These are phyloP conservation scores for Microbotryum scabiosae DNA, from an alignment of 1,284 basidiomycete species.

Conservation along the genomic window DNA sequence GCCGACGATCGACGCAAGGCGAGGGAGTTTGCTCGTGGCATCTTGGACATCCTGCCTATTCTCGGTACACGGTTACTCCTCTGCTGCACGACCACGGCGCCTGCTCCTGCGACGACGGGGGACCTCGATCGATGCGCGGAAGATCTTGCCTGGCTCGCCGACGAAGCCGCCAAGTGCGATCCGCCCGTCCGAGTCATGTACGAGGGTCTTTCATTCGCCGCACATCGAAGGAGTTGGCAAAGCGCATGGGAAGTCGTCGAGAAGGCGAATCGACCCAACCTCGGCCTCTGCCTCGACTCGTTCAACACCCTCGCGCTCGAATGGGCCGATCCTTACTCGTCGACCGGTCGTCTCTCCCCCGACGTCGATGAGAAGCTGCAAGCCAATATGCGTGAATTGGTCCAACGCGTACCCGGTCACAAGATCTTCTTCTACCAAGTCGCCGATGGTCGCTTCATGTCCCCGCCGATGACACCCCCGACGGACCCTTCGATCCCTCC, in stretches of 20 bases:
- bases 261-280: conserved; percentile 34
- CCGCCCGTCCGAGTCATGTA: conserved; percentile 30
- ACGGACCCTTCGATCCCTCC: conserved; percentile 37
- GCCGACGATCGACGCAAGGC: conserved; percentile 14
- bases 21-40: conserved; percentile 28
- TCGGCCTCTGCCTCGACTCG: conserved; percentile 41
- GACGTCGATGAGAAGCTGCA: conserved; percentile 31
- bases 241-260: conserved; percentile 38
- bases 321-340: conserved; percentile 35
- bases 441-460: conserved; percentile 37
- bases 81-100: conserved; percentile 26
- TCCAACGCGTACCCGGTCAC: conserved; percentile 24
- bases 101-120: conserved; percentile 31
- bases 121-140: conserved; percentile 31
- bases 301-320: conserved; percentile 42
- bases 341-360: conserved; percentile 26
- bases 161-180: conserved; percentile 28
- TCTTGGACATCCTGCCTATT: conserved; percentile 27
- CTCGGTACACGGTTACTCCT: conserved; percentile 31
- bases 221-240: conserved; percentile 37
- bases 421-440: conserved; percentile 42
- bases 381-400: conserved; percentile 29
- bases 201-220: conserved; percentile 29
- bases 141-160: conserved; percentile 35
- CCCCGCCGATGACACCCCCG: conserved; percentile 34